Conservation (phyloP, 2,329 filamentous ascomycete genomes). For the Phyllosticta paracitricarpa region DNA sequence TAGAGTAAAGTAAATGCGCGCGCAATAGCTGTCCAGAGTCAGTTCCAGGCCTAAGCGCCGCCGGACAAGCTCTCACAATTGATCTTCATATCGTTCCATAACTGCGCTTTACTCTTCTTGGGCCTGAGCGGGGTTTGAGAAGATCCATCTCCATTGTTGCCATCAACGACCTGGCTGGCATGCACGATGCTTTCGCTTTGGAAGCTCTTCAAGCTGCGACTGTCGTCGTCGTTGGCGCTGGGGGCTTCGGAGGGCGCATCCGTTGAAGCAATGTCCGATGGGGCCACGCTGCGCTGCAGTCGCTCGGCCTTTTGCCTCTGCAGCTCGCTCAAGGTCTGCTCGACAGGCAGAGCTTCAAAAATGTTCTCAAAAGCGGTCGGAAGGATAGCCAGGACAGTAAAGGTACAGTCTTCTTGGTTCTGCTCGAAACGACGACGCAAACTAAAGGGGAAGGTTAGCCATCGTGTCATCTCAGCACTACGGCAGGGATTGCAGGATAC, state of each 20-base stretch:
- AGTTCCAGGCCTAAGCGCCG: background rate
- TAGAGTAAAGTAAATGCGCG: constrained; percentile 87
- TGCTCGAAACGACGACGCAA: constrained; percentile 93
- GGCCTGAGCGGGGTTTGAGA: constrained; percentile 36
- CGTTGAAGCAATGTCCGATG: constrained; percentile 46
- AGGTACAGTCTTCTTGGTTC: constrained; percentile 98
- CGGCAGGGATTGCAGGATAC: constrained; percentile 40
- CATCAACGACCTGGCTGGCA: constrained; percentile 61
- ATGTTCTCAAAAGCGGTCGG: constrained; percentile 88
- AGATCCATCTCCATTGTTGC: constrained; percentile 31
- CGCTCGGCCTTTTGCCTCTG: constrained; percentile 83
- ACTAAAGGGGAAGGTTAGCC: constrained; percentile 38
- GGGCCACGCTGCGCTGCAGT: constrained; percentile 48
- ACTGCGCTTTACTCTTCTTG: constrained; percentile 78
- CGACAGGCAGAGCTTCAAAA: constrained; percentile 77
- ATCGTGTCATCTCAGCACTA: background rate
- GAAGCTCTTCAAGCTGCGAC: constrained; percentile 62
- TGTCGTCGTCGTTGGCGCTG: constrained; percentile 59
- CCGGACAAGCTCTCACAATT: constrained; percentile 53
- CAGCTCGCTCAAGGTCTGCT: constrained; percentile 84
- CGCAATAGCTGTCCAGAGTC: constrained; percentile 60
- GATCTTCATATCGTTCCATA: constrained; percentile 97
- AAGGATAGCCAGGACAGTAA: constrained; percentile 89
- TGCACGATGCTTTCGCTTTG: constrained; percentile 77
- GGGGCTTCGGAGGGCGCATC: constrained; percentile 29